These are phyloP conservation scores for Ceratobasidium papillatum DNA, from an alignment of 1,284 basidiomycete species.

Conservation along the genomic window DNA sequence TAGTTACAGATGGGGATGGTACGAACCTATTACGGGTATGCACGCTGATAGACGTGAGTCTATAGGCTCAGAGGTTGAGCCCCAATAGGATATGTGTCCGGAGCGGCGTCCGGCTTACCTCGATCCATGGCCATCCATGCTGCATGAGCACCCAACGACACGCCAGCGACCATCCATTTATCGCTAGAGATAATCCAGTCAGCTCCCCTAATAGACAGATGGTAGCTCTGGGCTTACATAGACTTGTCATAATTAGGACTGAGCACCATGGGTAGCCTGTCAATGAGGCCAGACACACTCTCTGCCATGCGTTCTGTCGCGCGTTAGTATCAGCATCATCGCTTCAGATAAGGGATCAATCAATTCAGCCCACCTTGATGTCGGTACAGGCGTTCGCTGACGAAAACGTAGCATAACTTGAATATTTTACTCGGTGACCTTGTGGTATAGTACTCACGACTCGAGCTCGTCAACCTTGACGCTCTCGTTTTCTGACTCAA, in stretches of 20 bases:
- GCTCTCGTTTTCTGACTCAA: background rate
- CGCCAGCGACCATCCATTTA: slow-evolving; percentile 33
- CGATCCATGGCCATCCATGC: slow-evolving; percentile 35
- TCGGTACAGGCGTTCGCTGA: slow-evolving; percentile 15
- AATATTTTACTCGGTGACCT: background rate
- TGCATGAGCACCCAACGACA: slow-evolving; percentile 34
- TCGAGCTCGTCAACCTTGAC: background rate
- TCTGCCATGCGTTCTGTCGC: slow-evolving; percentile 24
- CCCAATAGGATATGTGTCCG: background rate
- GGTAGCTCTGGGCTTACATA: background rate
- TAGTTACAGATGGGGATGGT: background rate
- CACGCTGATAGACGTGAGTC: slow-evolving; percentile 21
- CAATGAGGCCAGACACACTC: slow-evolving; percentile 26
- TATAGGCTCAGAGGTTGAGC: background rate
- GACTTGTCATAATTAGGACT: slow-evolving; percentile 28
- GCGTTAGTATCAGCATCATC: background rate
- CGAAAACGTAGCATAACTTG: background rate
- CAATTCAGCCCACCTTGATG: slow-evolving; percentile 10
- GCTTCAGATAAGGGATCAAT: background rate
- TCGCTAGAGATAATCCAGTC: background rate
- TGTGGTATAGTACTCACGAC: background rate
- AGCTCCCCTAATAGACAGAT: background rate
- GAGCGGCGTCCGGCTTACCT: slow-evolving; percentile 7
- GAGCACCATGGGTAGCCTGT: slow-evolving; percentile 17
- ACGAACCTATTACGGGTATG: slow-evolving; percentile 29